Evolutionary conservation across 1,139 yeast genomes (phyloP).

Genomic region (Nakaseomyces glabratus): DNA sequence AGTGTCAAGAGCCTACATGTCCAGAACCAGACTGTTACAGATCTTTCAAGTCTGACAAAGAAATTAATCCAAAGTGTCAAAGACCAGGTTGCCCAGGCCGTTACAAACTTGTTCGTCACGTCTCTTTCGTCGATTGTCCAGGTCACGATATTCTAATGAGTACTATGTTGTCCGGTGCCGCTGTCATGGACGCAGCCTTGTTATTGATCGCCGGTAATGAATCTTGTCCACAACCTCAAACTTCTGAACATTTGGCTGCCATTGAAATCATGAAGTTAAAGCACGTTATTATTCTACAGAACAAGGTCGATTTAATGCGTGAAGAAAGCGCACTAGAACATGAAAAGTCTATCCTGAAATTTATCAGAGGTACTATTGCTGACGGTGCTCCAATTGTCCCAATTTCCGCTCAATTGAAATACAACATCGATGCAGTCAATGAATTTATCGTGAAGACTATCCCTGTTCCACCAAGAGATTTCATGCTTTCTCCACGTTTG

Average conservation of each 20-base stretch:
- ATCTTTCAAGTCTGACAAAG: slow-evolving; percentile 90
- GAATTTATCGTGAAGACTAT: slow-evolving; percentile 91
- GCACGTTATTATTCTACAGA: slow-evolving; percentile 92
- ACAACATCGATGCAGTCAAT: slow-evolving; percentile 96
- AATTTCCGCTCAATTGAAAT: slow-evolving; percentile 96
- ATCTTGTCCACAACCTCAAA: slow-evolving; percentile 99
- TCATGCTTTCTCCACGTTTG: slow-evolving; percentile 84
- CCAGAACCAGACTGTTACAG: slow-evolving; percentile 94
- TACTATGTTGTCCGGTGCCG: slow-evolving; percentile 99
- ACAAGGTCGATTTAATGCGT: slow-evolving; percentile 97
- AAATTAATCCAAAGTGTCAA: slow-evolving; percentile 86
- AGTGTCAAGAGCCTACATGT: slow-evolving; percentile 77
- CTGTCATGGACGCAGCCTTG: slow-evolving; percentile 99
- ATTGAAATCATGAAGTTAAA: slow-evolving; percentile 98
- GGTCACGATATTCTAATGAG: slow-evolving; percentile 99
- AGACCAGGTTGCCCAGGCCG: slow-evolving; percentile 80
- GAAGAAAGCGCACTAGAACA: slow-evolving; percentile 96
- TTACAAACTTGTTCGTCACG: slow-evolving; percentile 87
- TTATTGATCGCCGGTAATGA: slow-evolving; percentile 96
- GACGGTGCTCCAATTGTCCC: slow-evolving; percentile 99
- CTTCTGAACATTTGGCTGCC: slow-evolving; percentile 98
- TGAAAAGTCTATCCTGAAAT: slow-evolving; percentile 81
- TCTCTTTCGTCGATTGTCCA: slow-evolving; percentile 98
- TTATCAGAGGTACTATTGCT: slow-evolving; percentile 95
- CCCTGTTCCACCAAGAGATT: slow-evolving; percentile 95